phyloP scores from a whole-genome alignment of 2,329 filamentous ascomycete genomes.

The Huntiella omanensis region DNA sequence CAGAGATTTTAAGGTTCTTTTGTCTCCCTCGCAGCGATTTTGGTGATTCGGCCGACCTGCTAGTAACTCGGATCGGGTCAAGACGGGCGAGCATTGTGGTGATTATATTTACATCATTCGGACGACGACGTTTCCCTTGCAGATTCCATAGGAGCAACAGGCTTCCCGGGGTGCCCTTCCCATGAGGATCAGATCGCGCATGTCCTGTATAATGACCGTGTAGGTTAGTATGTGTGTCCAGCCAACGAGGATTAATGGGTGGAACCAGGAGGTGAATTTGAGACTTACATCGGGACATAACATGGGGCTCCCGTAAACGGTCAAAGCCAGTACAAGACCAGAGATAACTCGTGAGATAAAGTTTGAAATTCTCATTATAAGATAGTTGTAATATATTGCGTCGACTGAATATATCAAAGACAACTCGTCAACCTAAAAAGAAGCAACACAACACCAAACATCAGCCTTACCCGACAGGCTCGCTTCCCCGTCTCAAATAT shows the following conservation, averaged over 20 bases:
- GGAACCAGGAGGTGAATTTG: not conserved
- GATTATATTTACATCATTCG: slow-evolving; percentile 20
- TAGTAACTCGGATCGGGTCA: too few relatives aligned
- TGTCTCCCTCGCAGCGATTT: too few relatives aligned
- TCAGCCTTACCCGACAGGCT: too few relatives aligned
- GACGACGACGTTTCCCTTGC: slow-evolving; percentile 30
- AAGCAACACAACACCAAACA: too few relatives aligned
- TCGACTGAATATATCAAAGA: not conserved
- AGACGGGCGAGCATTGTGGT: too few relatives aligned
- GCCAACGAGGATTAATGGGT: not conserved
- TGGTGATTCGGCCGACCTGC: too few relatives aligned
- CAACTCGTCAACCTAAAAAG: not conserved
- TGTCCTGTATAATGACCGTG: slow-evolving; percentile 3
- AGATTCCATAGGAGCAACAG: slow-evolving; percentile 35
- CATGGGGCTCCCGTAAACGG: slow-evolving; percentile 7
- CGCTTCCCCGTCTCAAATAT: not conserved
- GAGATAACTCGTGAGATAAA: not conserved
- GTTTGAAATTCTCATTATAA: not conserved
- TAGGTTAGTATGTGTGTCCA: not conserved
- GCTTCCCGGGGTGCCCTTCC: slow-evolving; percentile 28
- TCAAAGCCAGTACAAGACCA: not conserved
- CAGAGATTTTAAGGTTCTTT: too few relatives aligned
- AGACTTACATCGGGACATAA: slow-evolving; percentile 9
- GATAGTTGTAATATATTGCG: not conserved
- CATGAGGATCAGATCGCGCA: slow-evolving; percentile 26